Conservation (phyloP, 2,329 filamentous ascomycete species). For the Calonectria montana region DNA sequence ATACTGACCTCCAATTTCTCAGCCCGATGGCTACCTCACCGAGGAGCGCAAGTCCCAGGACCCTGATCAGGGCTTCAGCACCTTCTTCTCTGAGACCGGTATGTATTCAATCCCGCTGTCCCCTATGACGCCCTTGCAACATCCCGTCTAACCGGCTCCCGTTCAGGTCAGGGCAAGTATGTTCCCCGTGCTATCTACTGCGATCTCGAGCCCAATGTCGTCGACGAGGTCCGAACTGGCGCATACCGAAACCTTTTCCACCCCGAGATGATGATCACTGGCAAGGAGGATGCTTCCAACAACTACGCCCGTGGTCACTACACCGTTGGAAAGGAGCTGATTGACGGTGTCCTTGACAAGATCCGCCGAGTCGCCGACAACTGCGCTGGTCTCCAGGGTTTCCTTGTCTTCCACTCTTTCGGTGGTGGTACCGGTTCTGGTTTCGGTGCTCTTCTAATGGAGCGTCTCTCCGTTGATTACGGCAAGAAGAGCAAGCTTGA, state of each 20-base stretch:
- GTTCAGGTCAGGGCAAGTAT: constrained; percentile 94
- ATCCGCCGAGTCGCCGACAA: constrained; percentile 97
- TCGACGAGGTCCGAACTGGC: constrained; percentile 99
- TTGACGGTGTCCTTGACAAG: constrained; percentile 97
- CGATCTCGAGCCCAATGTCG: constrained; percentile 99
- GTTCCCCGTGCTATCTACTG: constrained; percentile 99
- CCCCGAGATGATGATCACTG: constrained; percentile 99
- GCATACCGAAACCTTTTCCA: constrained; percentile 97
- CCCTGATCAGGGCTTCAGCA: constrained; percentile 98
- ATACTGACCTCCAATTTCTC: constrained; percentile 36
- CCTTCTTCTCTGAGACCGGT: constrained; percentile 99
- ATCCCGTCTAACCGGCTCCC: constrained; percentile 34
- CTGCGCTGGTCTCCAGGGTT: constrained; percentile 97
- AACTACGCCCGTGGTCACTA: constrained; percentile 99
- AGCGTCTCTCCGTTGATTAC: constrained; percentile 98
- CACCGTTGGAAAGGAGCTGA: constrained; percentile 99
- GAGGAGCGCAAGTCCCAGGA: constrained; percentile 96
- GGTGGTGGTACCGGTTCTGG: constrained; percentile 98
- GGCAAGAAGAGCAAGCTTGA: constrained; percentile 99
- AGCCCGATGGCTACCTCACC: constrained; percentile 99
- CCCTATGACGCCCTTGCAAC: background rate
- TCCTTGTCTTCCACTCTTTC: constrained; percentile 99
- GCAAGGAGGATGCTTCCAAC: constrained; percentile 99
- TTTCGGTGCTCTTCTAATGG: constrained; percentile 98
- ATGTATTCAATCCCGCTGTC: constrained; percentile 46